Base-by-base conservation (phyloP, 2,329 filamentous ascomycete genomes). In the Pseudopithomyces maydicus region DNA sequence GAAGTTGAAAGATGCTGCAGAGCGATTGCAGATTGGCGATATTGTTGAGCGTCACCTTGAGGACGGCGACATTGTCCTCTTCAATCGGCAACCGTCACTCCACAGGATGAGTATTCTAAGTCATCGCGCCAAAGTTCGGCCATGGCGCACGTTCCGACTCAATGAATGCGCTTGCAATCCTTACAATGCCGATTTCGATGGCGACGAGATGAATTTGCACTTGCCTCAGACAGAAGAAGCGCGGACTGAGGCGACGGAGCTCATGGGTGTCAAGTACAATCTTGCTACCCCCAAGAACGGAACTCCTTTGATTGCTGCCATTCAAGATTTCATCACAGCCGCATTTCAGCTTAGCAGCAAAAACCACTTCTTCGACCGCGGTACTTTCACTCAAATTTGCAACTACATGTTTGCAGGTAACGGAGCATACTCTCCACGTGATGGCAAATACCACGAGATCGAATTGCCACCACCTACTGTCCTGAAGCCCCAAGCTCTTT, bases 91-190 rank as follows among this genome's bases (percentile, higher is more conserved):
- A 72, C 95, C 95, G 0, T 99, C 95, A 1, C 85, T 99, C 8
- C 95, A 99, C 83, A 99, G 98, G 77, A 89, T 99, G 63, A 97
- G 92, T 87, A 99, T 99, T 76, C 92, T 99, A 79, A 94, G 91
- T 71, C 95, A 99, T 80, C 88, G 90, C 70, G 95, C 90, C 67
- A 97, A 97, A 76, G 87, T 99, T 47, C 87, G 95, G 48, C 95
- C 94, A 0, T 96, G 95, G 88, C 88, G 93, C 75, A 99, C 95
- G 0, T 98, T 99, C 74, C 89, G 95, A 53, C 83, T 99, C 17
- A 99, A 99, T 73, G 95, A 99, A 75, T 99, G 95, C 85, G 95
- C 97, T 1, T 99, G 95, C 78, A 93, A 90, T 59, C 95, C 95
- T 3, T 99, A 99, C 82, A 99, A 99, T 68, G 95, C 95, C 54